Conservation (phyloP, 2,329 filamentous ascomycete species). For the Scleromitrula shiraiana region DNA sequence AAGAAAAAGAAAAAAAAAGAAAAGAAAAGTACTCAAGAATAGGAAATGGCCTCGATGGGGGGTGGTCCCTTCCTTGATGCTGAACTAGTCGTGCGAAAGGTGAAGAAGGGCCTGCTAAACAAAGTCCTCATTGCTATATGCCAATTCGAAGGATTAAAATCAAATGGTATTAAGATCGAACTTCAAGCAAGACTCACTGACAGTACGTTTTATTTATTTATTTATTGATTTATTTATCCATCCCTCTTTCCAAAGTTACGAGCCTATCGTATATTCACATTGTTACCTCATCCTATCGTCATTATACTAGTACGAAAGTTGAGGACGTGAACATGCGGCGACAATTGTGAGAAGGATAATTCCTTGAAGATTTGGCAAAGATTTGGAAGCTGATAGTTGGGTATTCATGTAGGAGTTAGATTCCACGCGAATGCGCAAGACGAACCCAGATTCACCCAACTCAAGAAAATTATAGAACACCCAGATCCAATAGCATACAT, state of each 20-base stretch:
- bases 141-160: constrained; percentile 62
- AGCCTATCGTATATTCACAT: background rate
- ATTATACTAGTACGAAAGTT: too few relatives aligned
- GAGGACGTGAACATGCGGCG: too few relatives aligned
- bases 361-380: too few relatives aligned
- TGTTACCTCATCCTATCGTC: too few relatives aligned
- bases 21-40: background rate
- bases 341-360: too few relatives aligned
- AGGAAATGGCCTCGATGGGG: constrained; percentile 30
- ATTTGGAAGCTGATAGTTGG: too few relatives aligned
- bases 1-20: background rate
- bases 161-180: constrained; percentile 77
- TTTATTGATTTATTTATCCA: too few relatives aligned
- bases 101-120: constrained; percentile 25
- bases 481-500: constrained; percentile 9
- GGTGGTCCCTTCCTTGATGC: constrained; percentile 23
- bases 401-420: constrained; percentile 18
- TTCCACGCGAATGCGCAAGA: constrained; percentile 19
- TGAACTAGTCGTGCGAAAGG: constrained; percentile 22
- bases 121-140: constrained; percentile 43
- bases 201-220: constrained; percentile 61
- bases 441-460: constrained; percentile 19
- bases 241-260: background rate
- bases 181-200: constrained; percentile 71
- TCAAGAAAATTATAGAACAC: constrained; percentile 23